Base-by-base conservation (phyloP, 1,284 basidiomycete species). In the Papiliotrema fonsecae region DNA sequence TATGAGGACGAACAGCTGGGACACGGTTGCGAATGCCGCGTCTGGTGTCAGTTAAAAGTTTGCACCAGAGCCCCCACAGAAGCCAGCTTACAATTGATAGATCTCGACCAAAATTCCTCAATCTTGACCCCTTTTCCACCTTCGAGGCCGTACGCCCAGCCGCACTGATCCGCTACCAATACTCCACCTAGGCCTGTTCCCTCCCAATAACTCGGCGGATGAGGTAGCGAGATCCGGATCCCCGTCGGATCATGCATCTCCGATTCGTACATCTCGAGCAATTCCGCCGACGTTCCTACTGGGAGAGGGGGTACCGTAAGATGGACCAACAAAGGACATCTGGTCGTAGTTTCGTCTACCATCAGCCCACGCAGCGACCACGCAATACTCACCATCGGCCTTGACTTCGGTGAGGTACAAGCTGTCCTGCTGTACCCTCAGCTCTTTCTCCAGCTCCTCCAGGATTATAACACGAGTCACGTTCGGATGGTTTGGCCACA, bases 101-200 rank as follows among this genome's bases (percentile, higher is more conserved):
- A 83, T 73, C 88, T 88, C 45, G 83, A 79, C 75, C 86, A 88
- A 62, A 90, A 86, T 4, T 79, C 61, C 40, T 72, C 69, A 13
- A 80, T 58, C 77, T 78, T 25, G 78, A 90, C 66, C 0, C 88
- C 88, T 38, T 81, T 77, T 0, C 82, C 81, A 26, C 82, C 77
- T 22, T 78, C 78, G 4, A 88, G 64, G 52, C 84, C 82, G 41
- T 83, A 81, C 32, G 87, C 69, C 27, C 89, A 74, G 1, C 86
- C 89, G 61, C 89, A 93, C 60, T 86, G 79, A 61, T 80, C 81
- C 63, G 88, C 90, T 42, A 90, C 61, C 5, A 88, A 64, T 2
- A 89, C 72, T 6, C 80, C 85, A 43, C 79, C 79, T 36, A 89
- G 63, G 5, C 57, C 56, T 4, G 61, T 56, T 7, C 61, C 58